Conservation (phyloP, 305 asterid species). For the Fraxinus ornus region DNA sequence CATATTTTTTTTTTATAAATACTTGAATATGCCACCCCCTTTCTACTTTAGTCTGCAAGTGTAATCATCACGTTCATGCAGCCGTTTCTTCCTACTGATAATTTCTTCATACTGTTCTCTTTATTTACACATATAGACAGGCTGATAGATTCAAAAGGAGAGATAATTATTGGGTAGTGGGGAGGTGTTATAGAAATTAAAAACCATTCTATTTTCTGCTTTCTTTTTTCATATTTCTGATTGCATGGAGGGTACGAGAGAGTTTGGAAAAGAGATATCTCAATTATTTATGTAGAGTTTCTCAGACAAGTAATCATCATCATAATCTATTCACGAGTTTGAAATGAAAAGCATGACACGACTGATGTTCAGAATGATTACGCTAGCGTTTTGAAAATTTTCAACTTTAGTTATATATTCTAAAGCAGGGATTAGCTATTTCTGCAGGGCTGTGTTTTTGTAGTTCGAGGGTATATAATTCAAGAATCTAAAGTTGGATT, state of each 20-base stretch:
- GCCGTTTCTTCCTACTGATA: neutral
- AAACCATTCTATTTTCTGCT: neutral
- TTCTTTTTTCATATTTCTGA: neutral
- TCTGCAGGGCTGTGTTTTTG: neutral
- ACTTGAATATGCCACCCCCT: neutral
- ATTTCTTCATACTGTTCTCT: neutral
- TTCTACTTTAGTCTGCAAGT: neutral
- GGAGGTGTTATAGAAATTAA: neutral
- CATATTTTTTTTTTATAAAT: neutral
- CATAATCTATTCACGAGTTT: neutral
- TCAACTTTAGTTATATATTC: neutral
- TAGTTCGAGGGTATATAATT: neutral
- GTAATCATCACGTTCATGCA: neutral
- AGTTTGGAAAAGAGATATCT: neutral
- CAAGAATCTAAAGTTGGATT: neutral
- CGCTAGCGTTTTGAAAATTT: neutral
- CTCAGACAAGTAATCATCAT: slow-evolving; percentile 1
- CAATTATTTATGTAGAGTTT: neutral
- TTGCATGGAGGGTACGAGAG: slow-evolving; percentile 1
- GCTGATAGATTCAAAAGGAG: slow-evolving; percentile 6
- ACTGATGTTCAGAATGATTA: neutral
- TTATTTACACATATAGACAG: neutral
- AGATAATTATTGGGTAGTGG: neutral
- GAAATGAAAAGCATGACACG: neutral
- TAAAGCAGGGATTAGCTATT: neutral